Evolutionary conservation across 495 filamentous ascomycete species (phyloP), one percentile per base, ranked within the genome.

Genomic region (Aspergillus asperescens): DNA sequence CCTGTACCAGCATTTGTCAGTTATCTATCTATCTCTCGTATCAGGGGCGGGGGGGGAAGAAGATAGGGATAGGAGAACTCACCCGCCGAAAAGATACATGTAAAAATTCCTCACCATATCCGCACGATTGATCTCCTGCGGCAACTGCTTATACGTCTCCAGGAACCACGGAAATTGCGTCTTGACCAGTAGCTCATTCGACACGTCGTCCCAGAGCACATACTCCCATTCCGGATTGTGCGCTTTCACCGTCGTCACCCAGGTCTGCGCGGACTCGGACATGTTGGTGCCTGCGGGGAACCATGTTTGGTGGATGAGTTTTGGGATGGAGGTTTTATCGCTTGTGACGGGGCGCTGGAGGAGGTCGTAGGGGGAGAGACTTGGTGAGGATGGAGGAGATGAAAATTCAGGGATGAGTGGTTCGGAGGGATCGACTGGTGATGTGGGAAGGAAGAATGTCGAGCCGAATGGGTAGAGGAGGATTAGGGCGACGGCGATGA

Each of bases 301-400:
- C 59, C 59, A 62, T 41, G 59, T 62, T 28, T 62, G 59, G 31
- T 62, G 59, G 52, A 62, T 58, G 23, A 62, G 29, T 34, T 58
- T 62, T 16, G 59, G 59, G 31, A 62, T 58, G 6, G 55, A 50
- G 20, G 45, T 58, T 27, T 25, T 29, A 22, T 62, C 55, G 7
- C 15, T 7, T 5, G 55, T 35, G 23, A 53, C 31, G 0, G 52
- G 59, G 15, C 59, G 59, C 4, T 55, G 24, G n/a, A 62, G 44
- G 16, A 62, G 59, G 6, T 52, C 50, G 1, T 45, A 18, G 0
- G 57, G 44, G 1, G 57, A 43, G 16, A 60, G 48, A 2, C 19
- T 3, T 9, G 25, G 49, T 5, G 57, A 49, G 7, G 39, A n/a
- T 8, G 46, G 23, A 5, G 15, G 24, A 6, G 22, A 8, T 4